Conservation (phyloP, 139 green algal species). For the Tetraselmis chui region DNA sequence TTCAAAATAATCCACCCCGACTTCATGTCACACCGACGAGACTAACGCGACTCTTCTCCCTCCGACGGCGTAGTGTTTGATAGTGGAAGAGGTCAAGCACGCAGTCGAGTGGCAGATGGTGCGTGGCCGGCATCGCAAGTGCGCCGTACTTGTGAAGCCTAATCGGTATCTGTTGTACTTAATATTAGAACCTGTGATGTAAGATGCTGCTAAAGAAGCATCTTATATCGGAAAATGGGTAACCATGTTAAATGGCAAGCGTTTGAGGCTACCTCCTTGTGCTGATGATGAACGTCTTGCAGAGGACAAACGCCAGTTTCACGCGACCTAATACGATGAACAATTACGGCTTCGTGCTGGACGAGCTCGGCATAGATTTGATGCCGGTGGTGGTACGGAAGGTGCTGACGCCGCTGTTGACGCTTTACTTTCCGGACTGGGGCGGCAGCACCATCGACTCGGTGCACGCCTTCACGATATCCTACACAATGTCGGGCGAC, state of each 20-base stretch:
- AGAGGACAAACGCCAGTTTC: neutral
- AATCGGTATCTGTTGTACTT: too few relatives aligned
- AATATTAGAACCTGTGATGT: too few relatives aligned
- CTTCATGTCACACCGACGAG: too few relatives aligned
- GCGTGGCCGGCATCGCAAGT: too few relatives aligned
- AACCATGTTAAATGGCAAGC: too few relatives aligned
- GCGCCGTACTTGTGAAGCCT: too few relatives aligned
- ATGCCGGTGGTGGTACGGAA: neutral
- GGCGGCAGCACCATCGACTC: neutral
- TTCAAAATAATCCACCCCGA: too few relatives aligned
- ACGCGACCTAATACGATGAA: neutral
- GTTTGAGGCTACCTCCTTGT: too few relatives aligned
- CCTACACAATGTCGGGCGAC: neutral
- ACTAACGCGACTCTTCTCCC: too few relatives aligned
- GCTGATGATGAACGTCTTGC: too few relatives aligned
- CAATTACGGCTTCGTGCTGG: neutral
- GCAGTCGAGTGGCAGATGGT: neutral
- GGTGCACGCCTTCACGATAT: neutral
- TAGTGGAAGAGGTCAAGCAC: neutral
- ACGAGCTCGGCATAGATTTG: neutral
- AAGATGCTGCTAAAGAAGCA: too few relatives aligned
- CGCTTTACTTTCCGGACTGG: neutral
- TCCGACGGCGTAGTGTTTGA: neutral
- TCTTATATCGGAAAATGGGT: too few relatives aligned
- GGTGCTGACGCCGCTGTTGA: neutral